phyloP scores from a whole-genome alignment of 192 early-diverging fungal species.

The Helicostylum pulchrum region DNA sequence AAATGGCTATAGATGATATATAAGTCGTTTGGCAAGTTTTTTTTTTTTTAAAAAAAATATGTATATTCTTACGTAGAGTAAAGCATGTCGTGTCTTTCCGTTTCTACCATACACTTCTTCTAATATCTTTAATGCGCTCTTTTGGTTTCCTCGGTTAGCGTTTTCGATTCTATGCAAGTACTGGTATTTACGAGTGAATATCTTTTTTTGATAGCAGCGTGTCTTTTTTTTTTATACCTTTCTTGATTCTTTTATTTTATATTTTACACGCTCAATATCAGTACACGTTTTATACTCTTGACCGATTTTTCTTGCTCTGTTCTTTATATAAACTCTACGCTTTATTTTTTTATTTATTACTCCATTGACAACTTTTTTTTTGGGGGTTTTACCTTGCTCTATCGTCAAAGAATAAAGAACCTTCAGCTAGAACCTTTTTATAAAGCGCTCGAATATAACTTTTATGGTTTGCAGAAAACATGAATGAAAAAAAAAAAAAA shows the following conservation, averaged over 20 bases:
- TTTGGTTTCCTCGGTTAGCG: constrained; percentile 25
- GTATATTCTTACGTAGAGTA: constrained; percentile 27
- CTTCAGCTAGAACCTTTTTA: constrained; percentile 24
- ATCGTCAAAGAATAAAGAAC: constrained; percentile 33
- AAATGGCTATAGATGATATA: constrained; percentile 14
- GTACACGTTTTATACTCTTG: constrained; percentile 22
- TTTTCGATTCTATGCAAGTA: constrained; percentile 25
- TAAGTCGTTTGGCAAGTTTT: no score
- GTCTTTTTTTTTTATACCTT: constrained; percentile 14
- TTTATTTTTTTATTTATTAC: neutral
- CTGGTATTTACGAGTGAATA: constrained; percentile 11
- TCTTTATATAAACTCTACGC: constrained; percentile 24
- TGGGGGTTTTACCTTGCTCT: constrained; percentile 27
- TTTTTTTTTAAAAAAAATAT: neutral
- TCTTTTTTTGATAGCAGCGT: neutral
- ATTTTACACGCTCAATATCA: constrained; percentile 20
- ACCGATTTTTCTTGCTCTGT: constrained; percentile 21
- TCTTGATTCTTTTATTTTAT: constrained; percentile 30
- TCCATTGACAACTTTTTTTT: neutral
- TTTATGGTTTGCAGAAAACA: neutral
- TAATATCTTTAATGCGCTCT: constrained; percentile 27
- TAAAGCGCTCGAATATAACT: constrained; percentile 27
- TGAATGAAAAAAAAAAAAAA: neutral
- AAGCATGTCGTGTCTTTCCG: constrained; percentile 27
- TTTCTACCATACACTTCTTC: constrained; percentile 30